phyloP scores from a whole-genome alignment of 495 filamentous ascomycete genomes.

The Astrocystis sublimbata region DNA sequence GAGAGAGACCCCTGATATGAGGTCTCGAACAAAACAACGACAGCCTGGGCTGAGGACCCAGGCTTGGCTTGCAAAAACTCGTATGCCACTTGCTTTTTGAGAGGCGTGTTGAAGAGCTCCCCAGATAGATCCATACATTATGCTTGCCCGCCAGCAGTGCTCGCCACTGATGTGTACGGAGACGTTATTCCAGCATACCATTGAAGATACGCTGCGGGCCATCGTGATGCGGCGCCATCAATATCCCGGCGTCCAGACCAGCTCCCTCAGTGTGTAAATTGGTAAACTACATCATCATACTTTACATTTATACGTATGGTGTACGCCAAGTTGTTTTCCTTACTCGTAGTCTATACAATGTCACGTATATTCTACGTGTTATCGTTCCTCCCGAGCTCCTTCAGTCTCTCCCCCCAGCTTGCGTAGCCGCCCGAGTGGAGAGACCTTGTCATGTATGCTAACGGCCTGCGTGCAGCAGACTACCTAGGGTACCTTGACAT shows the following conservation, averaged over 20 bases:
- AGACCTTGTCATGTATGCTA: conserved; percentile 9
- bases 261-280: background rate
- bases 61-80: background rate
- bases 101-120: background rate
- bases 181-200: background rate
- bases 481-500: background rate
- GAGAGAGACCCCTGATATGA: background rate
- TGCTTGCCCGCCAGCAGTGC: background rate
- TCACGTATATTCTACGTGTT: conserved; percentile 16
- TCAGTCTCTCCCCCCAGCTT: conserved; percentile 6
- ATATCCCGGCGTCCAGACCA: background rate
- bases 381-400: conserved; percentile 6
- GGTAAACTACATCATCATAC: conserved; percentile 11
- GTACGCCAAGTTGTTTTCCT: conserved; percentile 12
- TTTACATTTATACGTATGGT: too few species aligned
- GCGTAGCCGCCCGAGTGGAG: conserved; percentile 17
- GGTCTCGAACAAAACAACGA: background rate
- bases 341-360: conserved; percentile 12
- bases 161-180: background rate
- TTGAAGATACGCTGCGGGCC: too few species aligned
- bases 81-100: background rate
- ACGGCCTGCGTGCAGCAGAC: conserved; percentile 11
- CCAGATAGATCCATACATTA: background rate
- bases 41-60: background rate
- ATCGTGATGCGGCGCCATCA: too few species aligned